Conservation (phyloP, 208 protist genomes). For the Leishmania tropica region DNA sequence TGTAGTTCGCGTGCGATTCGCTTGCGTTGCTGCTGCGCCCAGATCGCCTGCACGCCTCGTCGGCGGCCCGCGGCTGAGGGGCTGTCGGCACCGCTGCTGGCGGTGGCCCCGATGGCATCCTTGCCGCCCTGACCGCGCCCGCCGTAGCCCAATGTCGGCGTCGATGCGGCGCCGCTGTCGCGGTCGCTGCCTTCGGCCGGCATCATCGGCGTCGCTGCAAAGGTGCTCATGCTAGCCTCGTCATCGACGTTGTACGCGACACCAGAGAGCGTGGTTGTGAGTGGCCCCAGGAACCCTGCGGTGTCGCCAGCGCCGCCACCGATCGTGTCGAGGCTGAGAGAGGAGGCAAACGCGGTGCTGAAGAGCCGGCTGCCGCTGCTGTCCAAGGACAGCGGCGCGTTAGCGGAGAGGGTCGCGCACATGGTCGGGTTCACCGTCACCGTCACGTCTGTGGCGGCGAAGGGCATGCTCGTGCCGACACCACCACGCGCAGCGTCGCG, state of each 20-base stretch:
- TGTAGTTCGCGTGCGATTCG: constrained; percentile 28
- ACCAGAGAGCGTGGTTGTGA: constrained; percentile 25
- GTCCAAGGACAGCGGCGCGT: background rate
- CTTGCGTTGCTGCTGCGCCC: constrained; percentile 34
- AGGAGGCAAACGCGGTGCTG: background rate
- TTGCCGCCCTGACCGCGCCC: background rate
- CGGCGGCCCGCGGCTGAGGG: background rate
- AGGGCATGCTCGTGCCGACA: background rate
- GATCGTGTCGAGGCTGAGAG: constrained; percentile 3
- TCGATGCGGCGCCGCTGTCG: background rate
- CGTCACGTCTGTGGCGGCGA: background rate
- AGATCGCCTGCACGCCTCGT: constrained; percentile 17
- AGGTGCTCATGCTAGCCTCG: constrained; percentile 11
- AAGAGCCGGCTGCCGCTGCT: background rate
- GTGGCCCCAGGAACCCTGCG: constrained; percentile 11
- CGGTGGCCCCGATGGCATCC: background rate
- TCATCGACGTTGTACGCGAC: constrained; percentile 35
- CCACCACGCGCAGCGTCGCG: background rate
- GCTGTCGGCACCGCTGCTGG: background rate
- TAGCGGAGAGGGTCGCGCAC: background rate
- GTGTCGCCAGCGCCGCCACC: background rate
- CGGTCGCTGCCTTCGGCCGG: background rate
- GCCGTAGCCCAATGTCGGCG: background rate
- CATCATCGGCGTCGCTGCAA: background rate
- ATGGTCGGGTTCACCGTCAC: background rate